Conservation (phyloP, 352 stramenopile species). For the Achlya hypogyna region DNA sequence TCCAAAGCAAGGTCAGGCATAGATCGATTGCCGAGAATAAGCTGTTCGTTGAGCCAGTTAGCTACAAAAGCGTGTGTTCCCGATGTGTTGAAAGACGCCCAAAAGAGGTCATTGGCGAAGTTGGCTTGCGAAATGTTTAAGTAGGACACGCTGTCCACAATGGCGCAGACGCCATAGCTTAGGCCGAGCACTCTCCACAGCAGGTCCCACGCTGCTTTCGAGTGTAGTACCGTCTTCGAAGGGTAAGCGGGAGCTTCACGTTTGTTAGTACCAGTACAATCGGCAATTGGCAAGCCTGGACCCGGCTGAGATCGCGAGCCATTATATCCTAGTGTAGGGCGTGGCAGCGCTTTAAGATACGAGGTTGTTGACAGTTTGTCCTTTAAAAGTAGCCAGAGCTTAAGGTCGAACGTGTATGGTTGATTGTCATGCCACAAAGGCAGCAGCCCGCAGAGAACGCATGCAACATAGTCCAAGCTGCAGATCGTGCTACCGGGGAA, state of each 20-base stretch:
- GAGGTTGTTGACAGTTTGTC: too few species aligned
- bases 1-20: neutral
- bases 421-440: neutral
- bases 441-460: neutral
- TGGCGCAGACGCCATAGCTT: neutral
- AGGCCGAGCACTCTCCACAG: neutral
- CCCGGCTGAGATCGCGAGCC: too few species aligned
- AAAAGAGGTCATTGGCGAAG: constrained; percentile 9
- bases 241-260: neutral
- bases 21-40: neutral
- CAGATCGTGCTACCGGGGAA: too few species aligned
- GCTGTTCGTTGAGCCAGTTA: neutral
- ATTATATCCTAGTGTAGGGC: too few species aligned
- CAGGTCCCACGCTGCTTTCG: neutral
- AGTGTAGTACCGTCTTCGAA: neutral
- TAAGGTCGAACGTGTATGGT: too few species aligned
- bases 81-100: constrained; percentile 9
- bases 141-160: neutral
- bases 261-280: neutral
- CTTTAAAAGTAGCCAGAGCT: neutral
- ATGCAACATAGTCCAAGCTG: neutral
- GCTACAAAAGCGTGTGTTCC: neutral
- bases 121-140: neutral
- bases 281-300: too few species aligned
- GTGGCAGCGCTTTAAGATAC: too few species aligned